Conservation (phyloP, 179 eudicot species). For the Camellia oleifera region DNA sequence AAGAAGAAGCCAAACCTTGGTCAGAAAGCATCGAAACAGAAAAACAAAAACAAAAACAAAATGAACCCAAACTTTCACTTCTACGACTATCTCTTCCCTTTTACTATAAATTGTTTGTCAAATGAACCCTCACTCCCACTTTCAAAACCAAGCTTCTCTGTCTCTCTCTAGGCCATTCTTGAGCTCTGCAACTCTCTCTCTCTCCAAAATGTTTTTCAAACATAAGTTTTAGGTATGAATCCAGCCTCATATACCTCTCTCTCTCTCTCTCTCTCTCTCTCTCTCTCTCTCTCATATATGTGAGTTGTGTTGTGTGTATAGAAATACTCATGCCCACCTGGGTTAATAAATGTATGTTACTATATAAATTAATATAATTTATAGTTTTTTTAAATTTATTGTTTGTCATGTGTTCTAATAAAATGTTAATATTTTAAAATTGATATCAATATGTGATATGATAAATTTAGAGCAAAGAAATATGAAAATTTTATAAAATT, state of each 20-base stretch:
- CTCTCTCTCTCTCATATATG: neutral
- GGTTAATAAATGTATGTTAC: too few relatives aligned
- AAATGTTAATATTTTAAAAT: too few relatives aligned
- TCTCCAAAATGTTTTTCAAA: neutral
- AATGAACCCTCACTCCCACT: neutral
- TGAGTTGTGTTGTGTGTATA: too few relatives aligned
- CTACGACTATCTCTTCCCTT: neutral
- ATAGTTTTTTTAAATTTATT: too few relatives aligned
- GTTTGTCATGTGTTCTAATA: too few relatives aligned
- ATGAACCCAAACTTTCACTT: neutral
- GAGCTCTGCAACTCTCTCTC: neutral
- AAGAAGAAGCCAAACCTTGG: too few relatives aligned
- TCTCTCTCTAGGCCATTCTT: neutral
- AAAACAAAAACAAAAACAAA: neutral
- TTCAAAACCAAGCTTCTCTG: neutral
- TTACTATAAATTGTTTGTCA: neutral
- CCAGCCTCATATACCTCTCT: neutral
- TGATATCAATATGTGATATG: too few relatives aligned
- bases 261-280: too few relatives aligned
- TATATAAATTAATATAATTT: too few relatives aligned
- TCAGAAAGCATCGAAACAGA: neutral
- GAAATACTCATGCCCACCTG: too few relatives aligned
- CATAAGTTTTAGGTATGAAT: slow-evolving; percentile 4
- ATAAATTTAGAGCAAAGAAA: too few relatives aligned
- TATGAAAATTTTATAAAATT: too few relatives aligned